Conservation (phyloP, 2,329 filamentous ascomycete genomes). For the Fusarium miscanthi region DNA sequence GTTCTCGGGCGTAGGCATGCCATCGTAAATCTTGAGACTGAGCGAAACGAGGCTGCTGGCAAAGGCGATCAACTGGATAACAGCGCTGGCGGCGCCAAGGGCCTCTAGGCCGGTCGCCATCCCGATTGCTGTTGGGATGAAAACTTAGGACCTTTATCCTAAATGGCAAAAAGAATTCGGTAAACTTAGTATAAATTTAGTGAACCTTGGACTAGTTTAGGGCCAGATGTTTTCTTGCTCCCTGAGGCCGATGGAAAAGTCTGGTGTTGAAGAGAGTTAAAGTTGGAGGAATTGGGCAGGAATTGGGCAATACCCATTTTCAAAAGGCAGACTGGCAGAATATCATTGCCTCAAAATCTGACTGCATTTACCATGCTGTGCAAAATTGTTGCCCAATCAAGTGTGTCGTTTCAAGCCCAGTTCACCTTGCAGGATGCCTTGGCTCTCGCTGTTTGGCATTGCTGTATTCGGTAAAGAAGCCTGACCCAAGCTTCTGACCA, state of each 20-base stretch:
- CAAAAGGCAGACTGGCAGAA: no score
- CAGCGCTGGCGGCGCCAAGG: not conserved
- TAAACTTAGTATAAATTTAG: accelerated
- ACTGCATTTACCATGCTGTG: not conserved
- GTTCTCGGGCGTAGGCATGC: accelerated
- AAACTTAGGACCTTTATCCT: not conserved
- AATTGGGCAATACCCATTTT: not conserved
- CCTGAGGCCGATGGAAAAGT: not conserved
- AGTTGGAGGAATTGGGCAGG: not conserved
- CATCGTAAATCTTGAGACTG: not conserved
- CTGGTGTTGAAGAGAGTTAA: not conserved
- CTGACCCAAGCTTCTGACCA: not conserved
- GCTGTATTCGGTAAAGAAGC: not conserved
- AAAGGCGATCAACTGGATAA: accelerated
- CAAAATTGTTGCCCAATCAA: not conserved
- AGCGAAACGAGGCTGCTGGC: not conserved
- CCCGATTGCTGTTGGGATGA: accelerated
- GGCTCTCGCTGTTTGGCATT: not conserved
- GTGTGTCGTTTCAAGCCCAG: not conserved
- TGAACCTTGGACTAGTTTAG: accelerated
- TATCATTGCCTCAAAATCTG: not conserved
- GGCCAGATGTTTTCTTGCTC: not conserved
- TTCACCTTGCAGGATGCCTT: not conserved
- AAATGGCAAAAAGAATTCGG: no score
- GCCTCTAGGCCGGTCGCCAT: not conserved